Base-by-base conservation (phyloP, 441 rosid species). In the Euphorbia corollata region DNA sequence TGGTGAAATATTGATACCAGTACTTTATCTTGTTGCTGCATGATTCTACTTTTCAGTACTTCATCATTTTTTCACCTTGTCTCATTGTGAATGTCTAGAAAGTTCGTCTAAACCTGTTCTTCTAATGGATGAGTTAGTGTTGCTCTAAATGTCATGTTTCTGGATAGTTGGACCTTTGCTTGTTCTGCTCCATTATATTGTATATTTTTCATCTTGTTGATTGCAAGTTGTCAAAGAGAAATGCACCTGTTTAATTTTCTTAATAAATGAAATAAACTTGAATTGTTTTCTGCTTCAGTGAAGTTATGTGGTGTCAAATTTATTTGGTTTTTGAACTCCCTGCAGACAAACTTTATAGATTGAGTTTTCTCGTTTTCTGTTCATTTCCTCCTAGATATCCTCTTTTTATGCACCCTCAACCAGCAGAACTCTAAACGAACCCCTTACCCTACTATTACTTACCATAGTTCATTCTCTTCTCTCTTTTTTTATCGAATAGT, bases 1-100 rank as follows among this genome's bases (percentile, higher is more conserved):
- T 1, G 22, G 1, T 43, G 63, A n/a, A n/a, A n/a, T n/a, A 47
- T 54, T 43, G 19, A 48, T 48, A 69, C 32, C 76, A 18, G 38
- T 1, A 1, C n/a, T 54, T 45, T 8, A 54, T 45, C 23, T 41
- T 19, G 12, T 13, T 10, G 19, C 19, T 39, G 53, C 50, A 16
- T 0, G 16, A 18, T 51, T 38, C 43, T 43, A 13, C n/a, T 24
- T 13, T 12, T 48, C 32, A 47, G 20, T n/a, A 47, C 10, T 63
- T 9, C 20, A 20, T 30, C 30, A 64, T 64, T 36, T 64, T 8
- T 19, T 45, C 9, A 48, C 48, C 19, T 59, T 47, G 39, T 64
- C 22, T n/a, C 19, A 8, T 0, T 32, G 9, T 19, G 59, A 15
- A 56, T 64, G 48, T 63, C 38, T 45, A 34, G 43, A 61, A 59